Evolutionary conservation across 148 eudicot species (phyloP).

Genomic region (Rhododendron vialii): DNA sequence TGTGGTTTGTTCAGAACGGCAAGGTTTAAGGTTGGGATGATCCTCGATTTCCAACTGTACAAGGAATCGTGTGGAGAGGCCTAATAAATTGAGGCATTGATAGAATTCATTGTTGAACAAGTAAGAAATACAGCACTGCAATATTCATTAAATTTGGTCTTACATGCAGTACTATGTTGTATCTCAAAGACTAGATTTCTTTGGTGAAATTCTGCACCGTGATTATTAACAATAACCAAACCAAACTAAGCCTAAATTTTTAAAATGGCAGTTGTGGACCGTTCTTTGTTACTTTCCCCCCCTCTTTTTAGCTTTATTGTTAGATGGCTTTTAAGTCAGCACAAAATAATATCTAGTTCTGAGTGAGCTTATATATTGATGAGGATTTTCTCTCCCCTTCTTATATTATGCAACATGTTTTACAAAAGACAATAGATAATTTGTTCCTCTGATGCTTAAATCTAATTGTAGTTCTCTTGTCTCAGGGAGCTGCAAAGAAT

Average conservation of each 20-base stretch:
- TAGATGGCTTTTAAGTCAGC: neutral
- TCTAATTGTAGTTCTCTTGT: neutral
- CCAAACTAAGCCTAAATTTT: neutral
- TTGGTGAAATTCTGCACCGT: neutral
- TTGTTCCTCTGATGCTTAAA: neutral
- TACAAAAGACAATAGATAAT: neutral
- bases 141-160: neutral
- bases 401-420: neutral
- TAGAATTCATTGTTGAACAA: slow-evolving; percentile 95
- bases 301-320: neutral
- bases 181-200: neutral
- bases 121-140: slow-evolving; percentile 25
- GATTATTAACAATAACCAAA: neutral
- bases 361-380: neutral
- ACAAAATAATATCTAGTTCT: neutral
- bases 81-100: slow-evolving; percentile 77
- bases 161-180: neutral
- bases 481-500: slow-evolving; percentile 94
- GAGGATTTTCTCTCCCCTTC: neutral
- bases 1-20: slow-evolving; percentile 97
- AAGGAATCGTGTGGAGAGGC: slow-evolving; percentile 96
- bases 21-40: slow-evolving; percentile 99
- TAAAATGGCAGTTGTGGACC: neutral
- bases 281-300: neutral
- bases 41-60: slow-evolving; percentile 96